Percentiles rank a stretch among this genome's conserved stretches.
phyloP scores from a whole-genome alignment of 2,329 filamentous ascomycete genomes.

The Metarhizium robertsii region DNA sequence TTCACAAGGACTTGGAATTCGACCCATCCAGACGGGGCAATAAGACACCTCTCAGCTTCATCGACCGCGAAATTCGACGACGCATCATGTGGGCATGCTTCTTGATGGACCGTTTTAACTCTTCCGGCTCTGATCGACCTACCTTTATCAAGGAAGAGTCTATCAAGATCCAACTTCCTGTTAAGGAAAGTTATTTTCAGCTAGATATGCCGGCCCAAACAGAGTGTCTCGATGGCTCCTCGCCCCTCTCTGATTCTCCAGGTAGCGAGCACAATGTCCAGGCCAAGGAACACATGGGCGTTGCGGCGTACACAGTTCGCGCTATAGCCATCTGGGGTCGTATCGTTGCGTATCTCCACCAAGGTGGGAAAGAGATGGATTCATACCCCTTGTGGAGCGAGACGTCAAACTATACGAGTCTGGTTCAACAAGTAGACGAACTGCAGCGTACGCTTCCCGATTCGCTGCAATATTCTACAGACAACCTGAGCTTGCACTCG shows the following conservation, averaged over 20 bases:
- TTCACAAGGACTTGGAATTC: conserved; percentile 84
- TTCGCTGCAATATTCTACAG: conserved; percentile 61
- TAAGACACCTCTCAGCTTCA: conserved; percentile 66
- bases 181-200: conserved; percentile 83
- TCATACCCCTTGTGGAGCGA: conserved; percentile 69
- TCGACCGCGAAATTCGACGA: conserved; percentile 84
- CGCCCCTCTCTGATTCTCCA: conserved; percentile 51
- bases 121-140: conserved; percentile 84
- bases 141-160: conserved; percentile 86
- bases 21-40: conserved; percentile 58
- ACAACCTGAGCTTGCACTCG: conserved; percentile 77
- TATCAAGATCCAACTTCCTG: conserved; percentile 79
- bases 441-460: conserved; percentile 63
- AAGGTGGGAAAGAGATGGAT: conserved; percentile 77
- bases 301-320: conserved; percentile 82
- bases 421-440: conserved; percentile 62
- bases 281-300: conserved; percentile 80
- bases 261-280: conserved; percentile 57
- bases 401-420: conserved; percentile 63
- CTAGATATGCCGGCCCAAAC: conserved; percentile 85
- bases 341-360: conserved; percentile 81
- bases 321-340: conserved; percentile 82
- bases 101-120: conserved; percentile 95
- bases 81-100: conserved; percentile 98
- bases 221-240: conserved; percentile 67